Base-by-base conservation (phyloP, 2,329 filamentous ascomycete species). In the Rhynchosporium agropyri region DNA sequence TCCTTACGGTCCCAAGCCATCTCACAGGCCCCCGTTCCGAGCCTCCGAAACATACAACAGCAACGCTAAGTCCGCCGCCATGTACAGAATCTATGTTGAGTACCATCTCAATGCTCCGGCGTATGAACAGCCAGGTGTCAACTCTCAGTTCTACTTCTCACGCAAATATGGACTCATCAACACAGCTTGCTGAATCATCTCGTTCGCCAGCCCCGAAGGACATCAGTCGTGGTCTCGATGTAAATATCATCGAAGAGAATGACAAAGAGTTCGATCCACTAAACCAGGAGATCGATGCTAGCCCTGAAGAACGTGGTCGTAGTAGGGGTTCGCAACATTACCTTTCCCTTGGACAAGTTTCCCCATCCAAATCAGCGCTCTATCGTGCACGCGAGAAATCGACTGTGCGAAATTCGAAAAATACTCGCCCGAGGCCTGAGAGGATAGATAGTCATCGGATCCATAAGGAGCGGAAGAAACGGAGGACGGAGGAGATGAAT, bases 81-180 rank as follows among this genome's bases (percentile, higher is more conserved):
- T 13, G 8, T 5, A 10, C 5, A 4, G 62, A 65, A 7, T 64
- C 63, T 2, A 50, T 71, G 1, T 38, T 61, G 9, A 51, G 43
- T 1, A 60, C 61, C 2, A 65, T 71, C 28, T 33, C 46, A 7
- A 59, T 67, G 54, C 56, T 71, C 0, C 58, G 68, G 0, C 61
- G 68, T 12, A 69, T 69, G 68, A 71, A 70, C 49, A 64, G 60
- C 31, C 64, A 68, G n/a, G 28, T 70, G 12, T 63, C 59, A 20
- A 60, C 58, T 29, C 62, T 48, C 50, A 64, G 60, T 55, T 60
- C 38, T 12, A 29, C 13, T 45, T 67, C 55, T 15, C 46, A 50
- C n/a, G 55, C 53, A 0, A 57, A 36, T 9, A n/a, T 42, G 33
- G 36, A 62, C 15, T 58, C 56, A 8, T 53, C 60, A 3, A 59